These are phyloP conservation scores for Barbatosphaeria neglecta DNA, from an alignment of 495 filamentous ascomycete species.

Conservation along the genomic window DNA sequence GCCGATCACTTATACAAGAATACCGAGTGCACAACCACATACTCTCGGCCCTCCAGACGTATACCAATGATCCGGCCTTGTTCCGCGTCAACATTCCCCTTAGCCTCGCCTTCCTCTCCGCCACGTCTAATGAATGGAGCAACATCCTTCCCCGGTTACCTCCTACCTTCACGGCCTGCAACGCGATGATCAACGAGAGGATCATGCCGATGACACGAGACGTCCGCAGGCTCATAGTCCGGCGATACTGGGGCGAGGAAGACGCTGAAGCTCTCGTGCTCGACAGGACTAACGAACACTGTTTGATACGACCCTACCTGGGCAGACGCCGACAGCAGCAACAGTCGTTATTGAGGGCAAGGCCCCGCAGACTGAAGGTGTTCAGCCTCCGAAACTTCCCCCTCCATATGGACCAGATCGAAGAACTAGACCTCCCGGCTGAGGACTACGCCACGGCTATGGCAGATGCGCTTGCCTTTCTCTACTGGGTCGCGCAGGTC, in stretches of 20 bases:
- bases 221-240: conserved; percentile 17
- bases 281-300: conserved; percentile 26
- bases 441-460: conserved; percentile 17
- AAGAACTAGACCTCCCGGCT: conserved; percentile 19
- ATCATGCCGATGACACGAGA: conserved; percentile 24
- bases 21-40: conserved; percentile 6
- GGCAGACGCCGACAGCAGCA: conserved; percentile 19
- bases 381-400: conserved; percentile 37
- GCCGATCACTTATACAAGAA: conserved; percentile 5
- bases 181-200: conserved; percentile 23
- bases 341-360: neutral
- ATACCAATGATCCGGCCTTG: neutral
- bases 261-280: conserved; percentile 12
- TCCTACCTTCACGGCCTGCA: conserved; percentile 17
- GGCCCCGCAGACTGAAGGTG: conserved; percentile 3
- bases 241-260: conserved; percentile 18
- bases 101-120: neutral
- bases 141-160: conserved; percentile 8
- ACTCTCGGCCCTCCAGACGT: neutral
- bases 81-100: conserved; percentile 5
- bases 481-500: conserved; percentile 31
- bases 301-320: conserved; percentile 33
- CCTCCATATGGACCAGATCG: conserved; percentile 38
- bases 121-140: neutral
- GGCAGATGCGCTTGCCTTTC: conserved; percentile 32